These are phyloP conservation scores for Aspergillus sp. DNA, from an alignment of 2,329 filamentous ascomycete species.

Conservation along the genomic window DNA sequence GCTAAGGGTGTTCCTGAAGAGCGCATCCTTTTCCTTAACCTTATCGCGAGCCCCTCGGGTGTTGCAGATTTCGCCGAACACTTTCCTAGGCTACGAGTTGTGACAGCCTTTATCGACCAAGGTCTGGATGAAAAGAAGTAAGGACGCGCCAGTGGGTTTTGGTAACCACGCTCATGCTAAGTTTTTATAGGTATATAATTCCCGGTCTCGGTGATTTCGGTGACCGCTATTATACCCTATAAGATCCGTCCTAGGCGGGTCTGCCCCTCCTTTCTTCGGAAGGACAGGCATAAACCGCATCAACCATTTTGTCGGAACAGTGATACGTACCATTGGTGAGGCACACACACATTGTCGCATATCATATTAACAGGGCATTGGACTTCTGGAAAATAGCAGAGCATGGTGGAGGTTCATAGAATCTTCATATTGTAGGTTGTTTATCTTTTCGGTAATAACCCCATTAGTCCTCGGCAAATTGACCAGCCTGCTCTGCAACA, in stretches of 20 bases:
- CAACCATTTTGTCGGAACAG: too few species aligned
- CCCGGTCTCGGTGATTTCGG: conserved; percentile 94
- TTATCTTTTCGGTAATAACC: conserved; percentile 15
- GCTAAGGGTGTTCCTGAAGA: conserved; percentile 90
- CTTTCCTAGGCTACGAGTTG: conserved; percentile 85
- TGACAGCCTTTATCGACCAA: conserved; percentile 94
- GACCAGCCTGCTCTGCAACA: conserved; percentile 18
- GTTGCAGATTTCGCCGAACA: conserved; percentile 84
- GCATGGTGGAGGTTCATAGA: neutral
- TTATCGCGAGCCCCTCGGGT: conserved; percentile 95
- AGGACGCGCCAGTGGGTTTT: conserved; percentile 30
- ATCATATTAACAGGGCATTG: neutral
- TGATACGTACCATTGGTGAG: too few species aligned
- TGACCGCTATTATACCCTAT: conserved; percentile 93
- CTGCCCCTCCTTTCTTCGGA: too few species aligned
- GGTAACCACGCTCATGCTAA: conserved; percentile 6
- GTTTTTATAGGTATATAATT: conserved; percentile 75
- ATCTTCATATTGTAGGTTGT: conserved; percentile 9
- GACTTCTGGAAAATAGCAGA: neutral
- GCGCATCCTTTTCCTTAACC: conserved; percentile 90
- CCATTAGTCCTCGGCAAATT: conserved; percentile 32
- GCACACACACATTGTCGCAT: neutral
- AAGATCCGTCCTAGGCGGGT: conserved; percentile 20
- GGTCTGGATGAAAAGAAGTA: conserved; percentile 98
- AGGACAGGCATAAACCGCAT: too few species aligned